Evolutionary conservation across 2,329 filamentous ascomycete genomes (phyloP).

Genomic region (Fusarium dimerum): DNA sequence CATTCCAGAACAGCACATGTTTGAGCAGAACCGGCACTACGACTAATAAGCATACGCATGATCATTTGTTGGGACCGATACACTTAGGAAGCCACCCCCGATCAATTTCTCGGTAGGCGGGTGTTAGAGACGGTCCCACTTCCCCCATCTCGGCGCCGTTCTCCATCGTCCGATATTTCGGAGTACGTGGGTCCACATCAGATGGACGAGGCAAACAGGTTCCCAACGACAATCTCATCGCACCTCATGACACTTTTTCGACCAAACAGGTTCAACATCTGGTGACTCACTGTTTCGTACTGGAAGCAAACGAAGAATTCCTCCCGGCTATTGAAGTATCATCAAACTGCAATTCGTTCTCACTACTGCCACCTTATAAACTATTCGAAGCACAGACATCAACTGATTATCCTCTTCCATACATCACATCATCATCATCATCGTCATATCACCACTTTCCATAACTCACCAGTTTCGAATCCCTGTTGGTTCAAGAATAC

Average conservation of each 20-base stretch:
- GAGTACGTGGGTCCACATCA: conserved; percentile 29
- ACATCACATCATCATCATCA: conserved; percentile 20
- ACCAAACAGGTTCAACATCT: conserved; percentile 19
- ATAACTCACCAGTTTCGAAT: neutral
- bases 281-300: conserved; percentile 13
- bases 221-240: conserved; percentile 12
- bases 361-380: conserved; percentile 2
- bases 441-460: conserved; percentile 1
- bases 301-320: conserved; percentile 7
- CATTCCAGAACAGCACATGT: neutral
- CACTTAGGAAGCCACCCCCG: neutral
- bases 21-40: neutral
- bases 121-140: conserved; percentile 13
- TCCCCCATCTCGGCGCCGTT: conserved; percentile 26
- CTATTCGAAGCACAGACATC: conserved; percentile 8
- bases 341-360: conserved; percentile 2
- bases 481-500: neutral
- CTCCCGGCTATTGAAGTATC: conserved; percentile 1
- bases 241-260: conserved; percentile 27
- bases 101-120: conserved; percentile 8
- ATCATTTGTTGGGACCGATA: neutral
- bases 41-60: neutral
- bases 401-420: conserved; percentile 7
- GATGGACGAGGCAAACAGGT: conserved; percentile 22
- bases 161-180: conserved; percentile 30